Conservation (phyloP, 208 protist species). For the Trypanosomatidae sp. region DNA sequence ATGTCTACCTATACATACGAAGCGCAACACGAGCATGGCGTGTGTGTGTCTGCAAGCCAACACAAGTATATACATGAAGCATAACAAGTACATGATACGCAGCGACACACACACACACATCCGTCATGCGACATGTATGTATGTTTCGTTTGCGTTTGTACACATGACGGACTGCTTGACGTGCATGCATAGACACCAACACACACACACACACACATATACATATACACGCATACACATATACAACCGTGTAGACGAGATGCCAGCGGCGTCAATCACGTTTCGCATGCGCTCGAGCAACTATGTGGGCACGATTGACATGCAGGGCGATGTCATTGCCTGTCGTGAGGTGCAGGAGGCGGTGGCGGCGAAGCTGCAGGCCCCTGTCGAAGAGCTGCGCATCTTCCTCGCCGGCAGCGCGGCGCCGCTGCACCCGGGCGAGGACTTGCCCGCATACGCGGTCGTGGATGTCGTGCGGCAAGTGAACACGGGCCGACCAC, state of each 20-base stretch:
- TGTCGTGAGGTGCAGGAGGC: conserved; percentile 54
- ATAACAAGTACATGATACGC: no score
- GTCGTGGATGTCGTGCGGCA: conserved; percentile 73
- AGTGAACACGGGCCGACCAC: conserved; percentile 11
- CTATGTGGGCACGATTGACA: conserved; percentile 66
- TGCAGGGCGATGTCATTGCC: conserved; percentile 46
- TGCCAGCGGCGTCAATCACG: conserved; percentile 58
- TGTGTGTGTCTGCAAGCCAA: no score
- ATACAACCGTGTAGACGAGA: not conserved
- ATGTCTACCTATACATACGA: no score
- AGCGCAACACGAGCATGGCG: no score
- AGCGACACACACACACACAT: no score
- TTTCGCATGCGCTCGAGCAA: conserved; percentile 67
- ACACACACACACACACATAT: not conserved
- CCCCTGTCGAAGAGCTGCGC: conserved; percentile 54
- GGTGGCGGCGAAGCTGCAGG: conserved; percentile 50
- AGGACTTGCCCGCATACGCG: conserved; percentile 59
- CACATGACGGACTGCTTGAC: no score
- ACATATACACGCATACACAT: not conserved
- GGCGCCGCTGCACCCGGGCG: conserved; percentile 58
- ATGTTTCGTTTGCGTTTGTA: no score
- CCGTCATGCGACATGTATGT: no score
- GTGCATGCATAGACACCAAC: not conserved
- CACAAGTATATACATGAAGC: no score
- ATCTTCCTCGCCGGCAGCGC: conserved; percentile 59